Evolutionary conservation across 768 basidiomycete genomes (phyloP).

Genomic region (Dioszegia crocea): DNA sequence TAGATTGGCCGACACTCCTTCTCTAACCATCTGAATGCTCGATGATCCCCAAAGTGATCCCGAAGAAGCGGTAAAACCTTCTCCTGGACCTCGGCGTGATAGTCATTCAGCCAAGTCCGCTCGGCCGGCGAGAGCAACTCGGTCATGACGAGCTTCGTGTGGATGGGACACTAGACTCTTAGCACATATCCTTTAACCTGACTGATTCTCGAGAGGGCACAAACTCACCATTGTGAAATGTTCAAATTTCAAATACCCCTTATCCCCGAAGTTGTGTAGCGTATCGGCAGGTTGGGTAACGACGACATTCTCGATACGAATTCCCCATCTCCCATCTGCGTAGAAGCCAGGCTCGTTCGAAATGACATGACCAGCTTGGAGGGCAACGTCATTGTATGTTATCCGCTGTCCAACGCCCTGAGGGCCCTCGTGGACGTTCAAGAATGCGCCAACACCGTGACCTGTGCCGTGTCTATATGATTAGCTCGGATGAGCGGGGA

Average conservation of each 20-base stretch:
- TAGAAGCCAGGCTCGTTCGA: constrained; percentile 95
- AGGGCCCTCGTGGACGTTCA: constrained; percentile 90
- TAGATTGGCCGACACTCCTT: constrained; percentile 38
- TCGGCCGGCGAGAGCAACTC: constrained; percentile 65
- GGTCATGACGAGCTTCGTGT: constrained; percentile 71
- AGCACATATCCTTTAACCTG: background rate
- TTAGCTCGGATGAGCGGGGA: background rate
- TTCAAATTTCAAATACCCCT: constrained; percentile 81
- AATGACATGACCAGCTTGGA: constrained; percentile 83
- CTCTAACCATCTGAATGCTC: constrained; percentile 51
- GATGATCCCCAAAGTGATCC: constrained; percentile 54
- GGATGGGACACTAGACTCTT: constrained; percentile 66
- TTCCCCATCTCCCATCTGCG: constrained; percentile 81
- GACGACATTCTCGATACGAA: constrained; percentile 87
- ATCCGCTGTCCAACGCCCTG: constrained; percentile 55
- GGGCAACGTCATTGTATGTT: constrained; percentile 65
- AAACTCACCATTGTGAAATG: constrained; percentile 73
- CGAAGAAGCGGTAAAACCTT: constrained; percentile 69
- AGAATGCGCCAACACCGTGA: constrained; percentile 88
- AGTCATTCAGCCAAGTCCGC: constrained; percentile 73
- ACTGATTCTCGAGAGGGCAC: too few relatives aligned
- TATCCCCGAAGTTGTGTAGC: constrained; percentile 71
- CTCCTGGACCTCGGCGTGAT: constrained; percentile 69
- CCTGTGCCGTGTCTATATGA: constrained; percentile 75
- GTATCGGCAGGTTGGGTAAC: constrained; percentile 69